These are phyloP conservation scores for Silene conica DNA, from an alignment of 148 eudicot species.

Conservation along the genomic window DNA sequence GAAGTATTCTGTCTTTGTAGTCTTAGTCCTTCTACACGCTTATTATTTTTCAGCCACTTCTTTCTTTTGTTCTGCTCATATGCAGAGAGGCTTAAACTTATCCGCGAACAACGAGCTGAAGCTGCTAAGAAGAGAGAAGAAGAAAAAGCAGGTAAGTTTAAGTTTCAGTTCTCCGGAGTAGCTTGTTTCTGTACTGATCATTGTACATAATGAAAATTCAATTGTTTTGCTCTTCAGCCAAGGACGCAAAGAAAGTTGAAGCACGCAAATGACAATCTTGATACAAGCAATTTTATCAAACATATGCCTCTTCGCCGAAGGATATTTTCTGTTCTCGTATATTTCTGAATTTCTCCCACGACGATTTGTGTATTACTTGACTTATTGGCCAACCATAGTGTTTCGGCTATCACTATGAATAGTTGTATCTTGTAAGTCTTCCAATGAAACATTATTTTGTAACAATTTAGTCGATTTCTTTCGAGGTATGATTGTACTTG, in stretches of 20 bases:
- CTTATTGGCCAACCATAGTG: slow-evolving; percentile 12
- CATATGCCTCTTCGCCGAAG: neutral
- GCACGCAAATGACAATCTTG: slow-evolving; percentile 55
- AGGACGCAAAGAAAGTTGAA: slow-evolving; percentile 85
- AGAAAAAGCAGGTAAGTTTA: slow-evolving; percentile 70
- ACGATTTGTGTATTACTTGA: slow-evolving; percentile 5
- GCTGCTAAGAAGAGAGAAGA: slow-evolving; percentile 89
- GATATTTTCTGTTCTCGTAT: slow-evolving; percentile 1
- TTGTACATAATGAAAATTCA: neutral
- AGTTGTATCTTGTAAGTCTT: neutral
- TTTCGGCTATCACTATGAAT: slow-evolving; percentile 10
- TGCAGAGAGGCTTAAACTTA: slow-evolving; percentile 79
- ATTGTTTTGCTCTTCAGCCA: slow-evolving; percentile 44
- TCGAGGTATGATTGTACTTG: too few species aligned
- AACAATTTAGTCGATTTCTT: too few species aligned
- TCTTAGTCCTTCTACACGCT: neutral
- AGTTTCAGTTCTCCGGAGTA: slow-evolving; percentile 3
- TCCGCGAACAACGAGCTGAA: slow-evolving; percentile 83
- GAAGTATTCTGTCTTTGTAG: neutral
- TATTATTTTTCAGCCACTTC: neutral
- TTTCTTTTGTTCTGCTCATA: neutral
- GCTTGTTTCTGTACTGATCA: neutral
- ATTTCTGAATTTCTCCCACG: slow-evolving; percentile 5
- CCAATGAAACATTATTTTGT: too few species aligned
- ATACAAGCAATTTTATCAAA: slow-evolving; percentile 4